phyloP scores from a whole-genome alignment of 2,329 filamentous ascomycete genomes.

The Verticillium albo-atrum region DNA sequence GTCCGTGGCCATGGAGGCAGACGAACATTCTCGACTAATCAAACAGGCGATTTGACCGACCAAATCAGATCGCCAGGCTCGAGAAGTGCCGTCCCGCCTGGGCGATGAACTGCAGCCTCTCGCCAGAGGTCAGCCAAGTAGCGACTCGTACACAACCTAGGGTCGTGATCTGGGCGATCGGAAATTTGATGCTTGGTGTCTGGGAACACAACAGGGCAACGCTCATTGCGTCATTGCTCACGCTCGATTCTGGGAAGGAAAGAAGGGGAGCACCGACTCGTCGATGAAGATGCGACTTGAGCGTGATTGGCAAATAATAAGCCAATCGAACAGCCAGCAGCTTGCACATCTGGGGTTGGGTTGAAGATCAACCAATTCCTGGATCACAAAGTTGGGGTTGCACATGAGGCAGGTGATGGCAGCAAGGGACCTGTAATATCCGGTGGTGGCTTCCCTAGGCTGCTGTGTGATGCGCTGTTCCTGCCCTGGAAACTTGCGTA shows the following conservation, averaged over 20 bases:
- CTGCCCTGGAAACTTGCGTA: not conserved
- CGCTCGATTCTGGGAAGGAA: too few relatives aligned
- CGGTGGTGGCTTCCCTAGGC: too few relatives aligned
- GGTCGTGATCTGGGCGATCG: not conserved
- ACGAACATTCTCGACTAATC: too few relatives aligned
- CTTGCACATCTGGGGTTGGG: too few relatives aligned
- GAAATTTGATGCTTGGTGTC: not conserved
- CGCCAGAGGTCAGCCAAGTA: not conserved
- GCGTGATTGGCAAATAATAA: not conserved
- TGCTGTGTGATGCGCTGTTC: not conserved
- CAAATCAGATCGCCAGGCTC: not conserved
- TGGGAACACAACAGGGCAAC: not conserved
- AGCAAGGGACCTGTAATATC: too few relatives aligned
- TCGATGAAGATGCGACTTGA: not conserved
- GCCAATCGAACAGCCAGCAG: too few relatives aligned
- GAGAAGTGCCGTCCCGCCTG: not conserved
- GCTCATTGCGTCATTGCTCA: not conserved
- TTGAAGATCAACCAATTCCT: too few relatives aligned
- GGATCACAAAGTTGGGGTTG: too few relatives aligned
- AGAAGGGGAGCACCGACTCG: not conserved
- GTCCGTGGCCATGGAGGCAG: too few relatives aligned
- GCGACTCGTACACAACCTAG: not conserved
- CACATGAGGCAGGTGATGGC: too few relatives aligned
- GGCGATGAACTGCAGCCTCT: not conserved
- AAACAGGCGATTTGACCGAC: not conserved